Conservation (phyloP, 2,329 filamentous ascomycete genomes). For the Arthroderma uncinatum region DNA sequence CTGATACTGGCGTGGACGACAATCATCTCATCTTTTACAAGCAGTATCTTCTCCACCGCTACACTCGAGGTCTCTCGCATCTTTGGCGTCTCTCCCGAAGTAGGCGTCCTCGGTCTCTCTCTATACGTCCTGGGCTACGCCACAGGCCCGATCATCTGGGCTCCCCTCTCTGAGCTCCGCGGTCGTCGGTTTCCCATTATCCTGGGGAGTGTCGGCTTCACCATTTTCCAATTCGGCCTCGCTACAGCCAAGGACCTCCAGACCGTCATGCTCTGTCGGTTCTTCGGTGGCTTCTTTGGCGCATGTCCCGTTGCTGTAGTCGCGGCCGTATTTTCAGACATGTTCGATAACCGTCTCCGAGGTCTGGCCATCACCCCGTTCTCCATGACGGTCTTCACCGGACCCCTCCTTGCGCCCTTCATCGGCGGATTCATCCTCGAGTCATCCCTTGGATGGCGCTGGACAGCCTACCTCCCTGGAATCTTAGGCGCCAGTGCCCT, state of each 20-base stretch:
- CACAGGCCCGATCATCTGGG: slow-evolving; percentile 41
- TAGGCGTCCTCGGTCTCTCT: slow-evolving; percentile 31
- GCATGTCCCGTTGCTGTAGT: slow-evolving; percentile 44
- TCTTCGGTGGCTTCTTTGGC: slow-evolving; percentile 44
- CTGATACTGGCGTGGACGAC: slow-evolving; percentile 38
- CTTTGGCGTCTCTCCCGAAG: slow-evolving; percentile 45
- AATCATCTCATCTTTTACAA: slow-evolving; percentile 43
- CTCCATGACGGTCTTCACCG: slow-evolving; percentile 42
- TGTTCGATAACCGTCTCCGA: slow-evolving; percentile 41
- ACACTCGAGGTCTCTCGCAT: slow-evolving; percentile 46
- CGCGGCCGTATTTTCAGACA: slow-evolving; percentile 46
- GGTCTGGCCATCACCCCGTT: slow-evolving; percentile 41
- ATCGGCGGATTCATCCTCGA: slow-evolving; percentile 46
- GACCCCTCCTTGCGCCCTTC: slow-evolving; percentile 44
- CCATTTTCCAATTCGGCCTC: slow-evolving; percentile 40
- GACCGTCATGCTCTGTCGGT: slow-evolving; percentile 43
- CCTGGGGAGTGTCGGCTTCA: slow-evolving; percentile 41
- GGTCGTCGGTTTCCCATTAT: slow-evolving; percentile 41
- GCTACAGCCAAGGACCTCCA: slow-evolving; percentile 43
- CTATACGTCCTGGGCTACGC: slow-evolving; percentile 40
- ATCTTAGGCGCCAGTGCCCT: slow-evolving; percentile 47
- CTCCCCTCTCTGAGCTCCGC: slow-evolving; percentile 43
- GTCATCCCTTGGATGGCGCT: slow-evolving; percentile 43
- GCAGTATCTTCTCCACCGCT: slow-evolving; percentile 61
- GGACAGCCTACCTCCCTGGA: slow-evolving; percentile 44